phyloP scores from a whole-genome alignment of 805 yeast genomes.

The Sungouiella thailandica region DNA sequence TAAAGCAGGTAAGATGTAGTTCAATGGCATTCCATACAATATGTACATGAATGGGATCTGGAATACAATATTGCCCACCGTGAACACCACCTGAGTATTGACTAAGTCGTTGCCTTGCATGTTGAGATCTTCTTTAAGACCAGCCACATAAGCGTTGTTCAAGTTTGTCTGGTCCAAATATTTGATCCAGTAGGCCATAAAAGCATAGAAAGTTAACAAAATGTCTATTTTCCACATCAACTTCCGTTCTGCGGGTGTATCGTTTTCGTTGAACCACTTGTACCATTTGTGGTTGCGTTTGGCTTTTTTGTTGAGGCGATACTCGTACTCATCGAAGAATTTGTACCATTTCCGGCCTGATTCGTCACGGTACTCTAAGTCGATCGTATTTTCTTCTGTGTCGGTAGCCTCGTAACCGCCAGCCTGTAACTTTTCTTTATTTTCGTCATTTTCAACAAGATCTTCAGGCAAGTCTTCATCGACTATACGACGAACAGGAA shows the following conservation, averaged over 20 bases:
- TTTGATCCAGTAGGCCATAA: conserved; percentile 58
- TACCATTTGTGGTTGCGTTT: conserved; percentile 42
- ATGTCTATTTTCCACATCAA: conserved; percentile 30
- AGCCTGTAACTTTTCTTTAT: neutral
- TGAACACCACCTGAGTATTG: conserved; percentile 53
- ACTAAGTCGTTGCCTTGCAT: conserved; percentile 62
- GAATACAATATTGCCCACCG: conserved; percentile 54
- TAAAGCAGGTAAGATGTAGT: conserved; percentile 46
- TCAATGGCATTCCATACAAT: conserved; percentile 52
- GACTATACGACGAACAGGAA: neutral
- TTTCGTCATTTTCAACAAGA: neutral
- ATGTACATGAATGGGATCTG: conserved; percentile 60
- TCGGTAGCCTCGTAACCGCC: neutral
- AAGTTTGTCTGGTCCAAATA: conserved; percentile 58
- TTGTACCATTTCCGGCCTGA: conserved; percentile 45
- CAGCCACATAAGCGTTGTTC: conserved; percentile 62
- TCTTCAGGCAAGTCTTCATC: conserved; percentile 1
- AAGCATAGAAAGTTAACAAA: conserved; percentile 27
- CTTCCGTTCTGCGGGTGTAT: conserved; percentile 34
- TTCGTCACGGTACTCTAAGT: conserved; percentile 43
- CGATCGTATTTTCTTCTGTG: neutral
- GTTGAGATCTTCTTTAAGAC: conserved; percentile 51
- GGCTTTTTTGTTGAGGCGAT: conserved; percentile 35
- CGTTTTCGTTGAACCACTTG: conserved; percentile 50
- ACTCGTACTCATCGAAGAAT: conserved; percentile 57